These are phyloP conservation scores for Clarireedia sp. DNA, from an alignment of 2,329 filamentous ascomycete species.

Conservation along the genomic window DNA sequence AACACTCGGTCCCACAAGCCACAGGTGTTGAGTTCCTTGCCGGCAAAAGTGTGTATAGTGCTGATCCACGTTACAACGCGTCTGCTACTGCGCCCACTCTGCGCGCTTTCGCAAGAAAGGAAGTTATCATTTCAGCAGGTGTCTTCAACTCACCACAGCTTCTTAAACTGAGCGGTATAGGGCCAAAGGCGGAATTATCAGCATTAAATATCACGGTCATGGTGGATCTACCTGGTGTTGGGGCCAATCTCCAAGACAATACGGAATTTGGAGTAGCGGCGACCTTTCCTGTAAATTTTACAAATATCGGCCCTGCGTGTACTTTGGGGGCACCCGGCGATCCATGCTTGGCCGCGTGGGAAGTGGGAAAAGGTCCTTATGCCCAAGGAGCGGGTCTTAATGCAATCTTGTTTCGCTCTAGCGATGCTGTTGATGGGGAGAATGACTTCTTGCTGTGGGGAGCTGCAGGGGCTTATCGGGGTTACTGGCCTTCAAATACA, in stretches of 20 bases:
- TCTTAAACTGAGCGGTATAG: slow-evolving; percentile 39
- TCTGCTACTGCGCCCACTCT: slow-evolving; percentile 12
- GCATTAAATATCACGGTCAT: slow-evolving; percentile 42
- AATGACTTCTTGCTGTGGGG: not conserved
- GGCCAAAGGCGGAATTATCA: slow-evolving; percentile 32
- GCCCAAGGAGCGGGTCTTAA: slow-evolving; percentile 37
- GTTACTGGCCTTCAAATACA: not conserved
- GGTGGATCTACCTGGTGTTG: slow-evolving; percentile 54
- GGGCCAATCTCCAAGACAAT: slow-evolving; percentile 48
- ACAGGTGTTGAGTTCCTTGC: slow-evolving; percentile 37
- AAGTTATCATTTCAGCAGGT: slow-evolving; percentile 41
- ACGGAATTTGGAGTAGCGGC: slow-evolving; percentile 29
- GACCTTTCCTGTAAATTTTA: not conserved
- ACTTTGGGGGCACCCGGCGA: slow-evolving; percentile 24
- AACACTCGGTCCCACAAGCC: slow-evolving; percentile 27
- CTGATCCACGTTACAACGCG: slow-evolving; percentile 6
- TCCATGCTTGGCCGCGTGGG: slow-evolving; percentile 26
- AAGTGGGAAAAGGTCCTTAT: slow-evolving; percentile 34
- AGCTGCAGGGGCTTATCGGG: not conserved
- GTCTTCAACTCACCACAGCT: slow-evolving; percentile 38
- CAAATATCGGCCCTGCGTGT: slow-evolving; percentile 12
- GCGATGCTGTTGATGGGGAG: slow-evolving; percentile 16
- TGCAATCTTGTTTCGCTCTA: slow-evolving; percentile 18
- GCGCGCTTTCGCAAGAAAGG: slow-evolving; percentile 17
- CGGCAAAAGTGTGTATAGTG: slow-evolving; percentile 30